Evolutionary conservation across 768 basidiomycete species (phyloP), one percentile per base, ranked within the genome.

Genomic region (Pleurotus giganteus): DNA sequence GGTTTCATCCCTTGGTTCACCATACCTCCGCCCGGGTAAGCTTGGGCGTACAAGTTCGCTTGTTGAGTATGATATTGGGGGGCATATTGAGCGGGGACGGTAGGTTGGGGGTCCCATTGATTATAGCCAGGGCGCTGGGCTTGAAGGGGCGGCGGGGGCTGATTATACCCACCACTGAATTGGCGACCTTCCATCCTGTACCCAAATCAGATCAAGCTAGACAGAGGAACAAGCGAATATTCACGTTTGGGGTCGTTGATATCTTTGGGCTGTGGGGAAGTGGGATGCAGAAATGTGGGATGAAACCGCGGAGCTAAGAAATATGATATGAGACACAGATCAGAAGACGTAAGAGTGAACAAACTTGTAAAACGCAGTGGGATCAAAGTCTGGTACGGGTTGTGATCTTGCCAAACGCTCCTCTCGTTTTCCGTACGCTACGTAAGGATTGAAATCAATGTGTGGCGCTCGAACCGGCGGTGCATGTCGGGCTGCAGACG

Each of bases 351-450:
- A 34, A 58, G 39, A 37, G 21, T 39, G 21, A 29, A 59, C 77
- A 46, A 60, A 82, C 87, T 80, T 84, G 71, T 88, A 89, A 27
- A 88, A 76, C 2, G 79, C 71, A 13, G 72, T 58, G 1, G 79
- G 63, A 24, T 60, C 54, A 13, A 62, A 49, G 28, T 2, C 59
- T 42, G n/a, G 59, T 50, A 19, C 59, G n/a, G 60, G 62, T 23
- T 57, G 47, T 19, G 54, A 45, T 12, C 51, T 57, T 36, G 31
- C 55, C 26, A 39, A 49, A 21, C 31, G 15, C 44, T 52, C 53
- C n/a, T 57, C 58, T 45, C 26, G 64, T 53, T 51, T 54, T 17
- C 29, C 39, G 60, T 85, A 84, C 12, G 83, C 83, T 43, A 78
- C 58, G 7, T 73, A 75, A 24, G 76, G 77, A 63, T 80, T 72